phyloP scores from a whole-genome alignment of 2,329 filamentous ascomycete genomes.

The Myriangium duriaei region DNA sequence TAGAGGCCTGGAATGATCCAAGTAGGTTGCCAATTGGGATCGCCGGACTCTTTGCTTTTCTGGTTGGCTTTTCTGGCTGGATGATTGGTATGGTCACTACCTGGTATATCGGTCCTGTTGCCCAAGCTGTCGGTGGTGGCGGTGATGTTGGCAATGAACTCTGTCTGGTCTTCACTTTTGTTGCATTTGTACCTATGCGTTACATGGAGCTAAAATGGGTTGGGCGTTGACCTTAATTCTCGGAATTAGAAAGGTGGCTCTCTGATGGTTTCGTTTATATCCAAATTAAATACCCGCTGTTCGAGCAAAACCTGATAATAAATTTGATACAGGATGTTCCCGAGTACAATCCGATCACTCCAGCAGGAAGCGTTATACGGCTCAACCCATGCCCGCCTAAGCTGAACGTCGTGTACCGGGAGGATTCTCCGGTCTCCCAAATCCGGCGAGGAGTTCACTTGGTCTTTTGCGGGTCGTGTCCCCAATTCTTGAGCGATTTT shows the following conservation, averaged over 20 bases:
- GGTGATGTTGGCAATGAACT: slow-evolving; percentile 46
- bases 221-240: no score
- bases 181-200: slow-evolving; percentile 36
- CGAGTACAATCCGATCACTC: no score
- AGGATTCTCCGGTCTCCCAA: no score
- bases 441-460: no score
- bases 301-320: no score
- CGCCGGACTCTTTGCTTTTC: slow-evolving; percentile 28
- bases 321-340: no score
- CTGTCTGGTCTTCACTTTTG: slow-evolving; percentile 36
- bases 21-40: slow-evolving; percentile 30
- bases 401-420: no score
- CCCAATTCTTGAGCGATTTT: slow-evolving; percentile 51
- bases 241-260: no score
- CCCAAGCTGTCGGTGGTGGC: slow-evolving; percentile 42
- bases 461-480: slow-evolving; percentile 24
- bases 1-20: slow-evolving; percentile 35
- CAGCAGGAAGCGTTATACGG: no score
- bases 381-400: no score
- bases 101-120: slow-evolving; percentile 47
- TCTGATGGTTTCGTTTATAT: no score
- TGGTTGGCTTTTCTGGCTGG: slow-evolving; percentile 31
- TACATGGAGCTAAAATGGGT: slow-evolving; percentile 37
- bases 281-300: no score
- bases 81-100: slow-evolving; percentile 48